Base-by-base conservation (phyloP, 805 yeast species). In the Kuraishia capsulata region DNA sequence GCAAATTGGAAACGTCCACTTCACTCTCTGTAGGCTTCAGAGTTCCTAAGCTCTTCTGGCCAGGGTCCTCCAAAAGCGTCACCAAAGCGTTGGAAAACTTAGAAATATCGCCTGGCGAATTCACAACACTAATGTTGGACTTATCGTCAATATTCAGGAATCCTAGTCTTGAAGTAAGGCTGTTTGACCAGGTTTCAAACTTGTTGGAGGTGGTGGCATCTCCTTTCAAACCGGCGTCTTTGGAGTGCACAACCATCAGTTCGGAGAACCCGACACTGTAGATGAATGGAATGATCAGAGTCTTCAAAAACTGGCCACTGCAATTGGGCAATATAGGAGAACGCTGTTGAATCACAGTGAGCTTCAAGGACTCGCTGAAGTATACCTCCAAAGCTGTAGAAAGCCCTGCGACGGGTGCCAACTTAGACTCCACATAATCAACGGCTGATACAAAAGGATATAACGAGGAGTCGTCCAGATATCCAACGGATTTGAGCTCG, bases 381-480 rank as follows among this genome's bases (percentile, higher is more conserved):
- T 74, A 83, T 2, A 86, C 67, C 49, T 89, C 96, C 21, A 84
- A 52, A 0, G 82, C 75, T 1, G 83, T 73, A 0, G 82, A 67
- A 3, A 75, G 56, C 50, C 41, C 26, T 19, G 37, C 20, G 30
- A 36, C 28, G 40, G 48, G 25, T 44, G 11, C 26, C 9, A 11
- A 13, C 6, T 13, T 17, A 13, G 13, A 48, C 4, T 38, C 42
- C 0, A 57, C 52, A 41, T 62, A 63, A 51, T 87, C 96, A 10
- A 71, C 61, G 1, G 96, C 94, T 0, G 95, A 82, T 0, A 80
- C 78, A 60, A 90, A 86, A 3, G 97, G 96, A 51, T 82, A 84
- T 6, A 88, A 57, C 45, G 65, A 73, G 3, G 62, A 55, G 37
- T 78, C 78, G 48, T 82, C 81, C 21, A 89, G 57, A 13, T 71